Base-by-base conservation (phyloP, 805 yeast species). In the Priceomyces carsonii region DNA sequence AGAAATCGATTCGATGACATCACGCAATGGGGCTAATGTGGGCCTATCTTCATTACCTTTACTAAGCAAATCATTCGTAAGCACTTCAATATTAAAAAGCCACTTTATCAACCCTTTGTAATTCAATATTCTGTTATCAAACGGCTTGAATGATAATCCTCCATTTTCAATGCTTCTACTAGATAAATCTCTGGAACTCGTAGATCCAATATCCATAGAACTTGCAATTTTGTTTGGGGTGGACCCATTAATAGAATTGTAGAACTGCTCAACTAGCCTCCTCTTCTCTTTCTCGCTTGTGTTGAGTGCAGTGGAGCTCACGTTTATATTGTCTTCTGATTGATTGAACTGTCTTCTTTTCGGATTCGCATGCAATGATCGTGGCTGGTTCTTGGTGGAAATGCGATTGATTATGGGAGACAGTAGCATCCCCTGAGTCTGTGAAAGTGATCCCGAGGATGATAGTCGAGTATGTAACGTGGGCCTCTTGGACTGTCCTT, bases 261-360 rank as follows among this genome's bases (percentile, higher is more conserved):
- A 64, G 45, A 68, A 68, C 44, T 66, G 72, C 38, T 66, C 70
- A 32, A 66, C 72, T 36, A 68, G 47, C 21, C 67, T 49, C 41
- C 64, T 63, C 26, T 51, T 50, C 33, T 57, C 63, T 23, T 34
- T 32, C 29, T 36, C 40, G 17, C 39, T 13, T 22, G 41, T 7
- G 20, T 36, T 17, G 24, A 40, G 8, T 7, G 33, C n/a, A n/a
- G 25, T n/a, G 18, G 29, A 15, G 10, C 6, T 19, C 14, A 19
- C 14, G n/a, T 26, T 19, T 15, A 6, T 6, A 14, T 6, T 12
- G 17, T 26, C 29, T 26, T 5, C 5, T 6, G 12, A n/a, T n/a
- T n/a, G n/a, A n/a, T n/a, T n/a, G n/a, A n/a, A n/a, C n/a, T n/a
- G n/a, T n/a, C n/a, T n/a, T n/a, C n/a, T n/a, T n/a, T n/a, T n/a